Conservation (phyloP, 2,329 filamentous ascomycete species). For the Aspergillus fumigatus region DNA sequence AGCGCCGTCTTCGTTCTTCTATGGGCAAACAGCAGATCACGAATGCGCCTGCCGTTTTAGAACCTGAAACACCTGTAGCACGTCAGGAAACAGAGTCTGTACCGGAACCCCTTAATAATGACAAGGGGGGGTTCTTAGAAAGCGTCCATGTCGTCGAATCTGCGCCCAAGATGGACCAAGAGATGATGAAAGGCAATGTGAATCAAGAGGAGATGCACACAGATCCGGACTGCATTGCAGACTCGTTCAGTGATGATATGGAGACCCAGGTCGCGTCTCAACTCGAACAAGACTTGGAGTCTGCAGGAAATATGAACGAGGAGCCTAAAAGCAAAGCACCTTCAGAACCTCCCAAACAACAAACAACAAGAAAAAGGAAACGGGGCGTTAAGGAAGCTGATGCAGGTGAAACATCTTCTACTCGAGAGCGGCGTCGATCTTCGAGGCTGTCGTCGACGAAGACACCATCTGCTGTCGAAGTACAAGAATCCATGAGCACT, state of each 20-base stretch:
- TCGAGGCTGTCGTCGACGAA: conserved; percentile 20
- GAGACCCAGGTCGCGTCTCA: conserved; percentile 44
- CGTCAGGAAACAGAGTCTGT: background rate
- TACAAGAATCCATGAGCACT: conserved; percentile 8
- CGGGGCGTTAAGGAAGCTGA: conserved; percentile 20
- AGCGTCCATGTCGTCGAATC: background rate
- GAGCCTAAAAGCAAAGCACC: conserved; percentile 4
- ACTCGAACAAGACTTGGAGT: conserved; percentile 41
- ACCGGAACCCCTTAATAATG: background rate
- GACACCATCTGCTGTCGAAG: conserved; percentile 3
- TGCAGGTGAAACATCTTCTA: conserved; percentile 4
- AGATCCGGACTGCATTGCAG: conserved; percentile 21
- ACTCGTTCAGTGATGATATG: conserved; percentile 38
- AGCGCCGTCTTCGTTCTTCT: conserved; percentile 23
- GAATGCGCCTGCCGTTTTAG: background rate
- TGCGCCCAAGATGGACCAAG: background rate
- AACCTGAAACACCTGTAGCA: background rate
- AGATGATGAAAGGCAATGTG: background rate
- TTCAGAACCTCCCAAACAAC: conserved; percentile 6
- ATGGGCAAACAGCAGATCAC: conserved; percentile 10
- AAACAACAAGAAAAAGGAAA: conserved; percentile 32
- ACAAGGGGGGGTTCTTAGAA: background rate
- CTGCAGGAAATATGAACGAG: conserved; percentile 30
- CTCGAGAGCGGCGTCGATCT: conserved; percentile 28
- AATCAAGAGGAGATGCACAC: background rate